Evolutionary conservation across 176 grass and related monocot genomes (phyloP), one percentile per base, ranked within the genome.

Genomic region (Musa schizocarpa): DNA sequence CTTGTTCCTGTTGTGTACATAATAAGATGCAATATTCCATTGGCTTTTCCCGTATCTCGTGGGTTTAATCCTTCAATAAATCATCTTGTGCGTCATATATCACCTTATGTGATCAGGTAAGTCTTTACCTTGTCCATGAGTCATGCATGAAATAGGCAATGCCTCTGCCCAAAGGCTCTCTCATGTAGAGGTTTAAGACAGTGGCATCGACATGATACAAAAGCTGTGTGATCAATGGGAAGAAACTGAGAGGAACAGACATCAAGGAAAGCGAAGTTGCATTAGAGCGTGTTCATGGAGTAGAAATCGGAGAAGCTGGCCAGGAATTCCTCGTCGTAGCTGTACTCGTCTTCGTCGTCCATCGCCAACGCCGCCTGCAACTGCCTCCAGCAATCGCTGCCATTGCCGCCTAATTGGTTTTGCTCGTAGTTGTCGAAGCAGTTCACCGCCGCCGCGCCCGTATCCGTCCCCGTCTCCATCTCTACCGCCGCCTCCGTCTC

Each of bases 261-360:
- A 6, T 4, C 34, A 43, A 43, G 34, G 34, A 4, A 43, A 43
- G 34, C 34, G 4, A 43, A 43, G 34, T 43, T 5, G 34, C 34
- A 43, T 43, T 6, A 43, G 52, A 74, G 72, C 29, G 56, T 25
- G 72, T 74, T 74, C 72, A 74, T 54, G 22, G 84, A 81, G 72
- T 77, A 84, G 76, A 82, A 83, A 59, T 89, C 86, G 82, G 70
- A 79, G 16, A 93, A 64, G 77, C 74, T 85, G 77, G 83, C 86
- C 85, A 91, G 90, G 74, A 94, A 52, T 26, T 86, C 86, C 0
- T 84, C 81, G 57, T 92, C 88, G 0, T 87, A 61, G 9, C 22
- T 58, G 23, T 24, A 78, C 8, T 50, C 54, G 22, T 66, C 59
- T 4, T 76, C 13, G 19, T 83, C 75, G 77, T 75, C 81, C 49